Evolutionary conservation across 306 rosid species (phyloP).

Genomic region (Phaseolus lunatus): DNA sequence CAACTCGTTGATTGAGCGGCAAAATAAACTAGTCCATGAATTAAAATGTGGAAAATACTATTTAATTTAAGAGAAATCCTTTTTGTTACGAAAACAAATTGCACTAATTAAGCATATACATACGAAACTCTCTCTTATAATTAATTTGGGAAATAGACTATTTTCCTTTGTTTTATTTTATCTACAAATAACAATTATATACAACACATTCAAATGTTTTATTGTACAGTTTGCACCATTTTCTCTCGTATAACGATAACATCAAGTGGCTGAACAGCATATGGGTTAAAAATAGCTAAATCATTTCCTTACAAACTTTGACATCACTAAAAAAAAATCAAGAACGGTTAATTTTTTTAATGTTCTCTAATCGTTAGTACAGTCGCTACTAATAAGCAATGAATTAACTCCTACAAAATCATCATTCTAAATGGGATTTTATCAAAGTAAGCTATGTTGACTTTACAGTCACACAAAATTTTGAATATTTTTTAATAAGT

Average conservation of each 20-base stretch:
- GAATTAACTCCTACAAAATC: too few species aligned
- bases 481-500: too few species aligned
- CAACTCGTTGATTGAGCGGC: slow-evolving; percentile 5
- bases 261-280: too few species aligned
- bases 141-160: not conserved
- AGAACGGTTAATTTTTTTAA: too few species aligned
- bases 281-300: too few species aligned
- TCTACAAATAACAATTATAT: not conserved
- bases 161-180: not conserved
- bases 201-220: not conserved
- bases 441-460: too few species aligned
- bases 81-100: not conserved
- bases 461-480: too few species aligned
- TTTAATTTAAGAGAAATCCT: not conserved
- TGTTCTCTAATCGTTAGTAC: too few species aligned
- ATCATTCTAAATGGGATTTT: too few species aligned
- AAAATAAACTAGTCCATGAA: not conserved
- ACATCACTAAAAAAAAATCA: too few species aligned
- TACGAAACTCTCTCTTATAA: not conserved
- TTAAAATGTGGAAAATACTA: slow-evolving; percentile 12
- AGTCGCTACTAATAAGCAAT: too few species aligned
- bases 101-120: not conserved
- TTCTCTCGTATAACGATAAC: not conserved
- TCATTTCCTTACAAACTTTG: too few species aligned
- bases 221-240: not conserved